Evolutionary conservation across 495 filamentous ascomycete species (phyloP), one percentile per base, ranked within the genome.

Genomic region (Aspergillus ellipticus): DNA sequence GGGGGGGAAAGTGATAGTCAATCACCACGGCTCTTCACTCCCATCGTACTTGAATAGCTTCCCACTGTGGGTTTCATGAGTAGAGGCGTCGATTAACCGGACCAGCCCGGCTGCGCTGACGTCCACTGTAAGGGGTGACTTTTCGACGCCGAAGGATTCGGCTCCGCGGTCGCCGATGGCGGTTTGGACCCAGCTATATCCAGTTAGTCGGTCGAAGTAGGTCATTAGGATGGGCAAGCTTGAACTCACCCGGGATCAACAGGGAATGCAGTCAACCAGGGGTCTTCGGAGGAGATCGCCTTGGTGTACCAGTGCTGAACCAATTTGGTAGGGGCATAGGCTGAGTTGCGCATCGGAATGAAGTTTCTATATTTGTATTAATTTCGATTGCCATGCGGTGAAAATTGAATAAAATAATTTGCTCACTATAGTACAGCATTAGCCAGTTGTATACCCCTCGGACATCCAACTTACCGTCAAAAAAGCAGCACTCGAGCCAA

Each of bases 131-230:
- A 64, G 28, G 19, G 54, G 24, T 1, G 75, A 75, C 41, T 73
- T 49, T 17, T 69, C 67, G 2, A 72, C 15, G 0, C 77, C 76
- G 20, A 72, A 62, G 1, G 13, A 35, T 11, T 56, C 24, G 15
- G 77, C 78, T 0, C 61, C 75, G 4, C 54, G 31, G 52, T 79
- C 77, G 10, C 77, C 77, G 54, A 79, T 56, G 0, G 79, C 76
- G 4, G 77, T 82, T 41, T 72, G 69, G 9, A 69, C 68, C 55
- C 67, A 79, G n/a, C 74, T 75, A 22, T 42, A 48, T 45, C 55
- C n/a, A 13, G 10, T 65, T 59, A 31, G 67, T 33, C 31, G 2
- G 31, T 33, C 64, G 59, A 68, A 58, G n/a, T n/a, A 45, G 71
- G 10, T 21, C 26, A 19, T 2, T 43, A 49, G 13, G 4, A 8